Percentiles rank a stretch among this genome's conserved stretches.
Evolutionary conservation across 2,329 filamentous ascomycete species (phyloP).

Genomic region (Beauveria sp.): DNA sequence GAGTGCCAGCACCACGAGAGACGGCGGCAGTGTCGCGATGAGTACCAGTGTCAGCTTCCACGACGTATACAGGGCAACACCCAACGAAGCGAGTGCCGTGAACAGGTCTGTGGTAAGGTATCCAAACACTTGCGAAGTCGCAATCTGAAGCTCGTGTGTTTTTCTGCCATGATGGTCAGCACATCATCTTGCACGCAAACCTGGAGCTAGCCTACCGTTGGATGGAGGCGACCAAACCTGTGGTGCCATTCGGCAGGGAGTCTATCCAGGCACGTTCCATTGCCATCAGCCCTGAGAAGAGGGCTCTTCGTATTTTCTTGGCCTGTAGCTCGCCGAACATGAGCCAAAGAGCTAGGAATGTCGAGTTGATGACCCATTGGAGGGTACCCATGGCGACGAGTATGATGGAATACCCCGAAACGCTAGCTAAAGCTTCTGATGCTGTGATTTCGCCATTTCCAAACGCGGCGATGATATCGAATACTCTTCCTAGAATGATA

Average conservation of each 20-base stretch:
- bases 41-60: constrained; percentile 81
- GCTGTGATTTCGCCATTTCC: constrained; percentile 46
- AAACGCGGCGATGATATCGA: constrained; percentile 61
- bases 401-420: constrained; percentile 54
- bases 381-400: constrained; percentile 55
- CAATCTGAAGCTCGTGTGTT: constrained; percentile 71
- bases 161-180: constrained; percentile 47
- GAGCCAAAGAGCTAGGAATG: constrained; percentile 65
- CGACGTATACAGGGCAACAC: constrained; percentile 68
- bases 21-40: constrained; percentile 63
- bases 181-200: background rate
- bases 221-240: constrained; percentile 61
- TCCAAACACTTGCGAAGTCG: constrained; percentile 73
- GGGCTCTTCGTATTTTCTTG: constrained; percentile 49
- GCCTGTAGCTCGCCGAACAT: constrained; percentile 77
- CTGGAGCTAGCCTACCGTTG: constrained; percentile 53
- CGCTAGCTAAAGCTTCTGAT: constrained; percentile 43
- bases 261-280: constrained; percentile 83
- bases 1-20: constrained; percentile 50
- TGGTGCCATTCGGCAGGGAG: constrained; percentile 59
- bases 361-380: constrained; percentile 59
- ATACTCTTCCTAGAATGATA: constrained; percentile 66
- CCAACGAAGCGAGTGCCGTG: constrained; percentile 58
- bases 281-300: constrained; percentile 63
- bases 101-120: constrained; percentile 56